A percentile compares a stretch with the other conserved stretches of the same genome.
These are phyloP conservation scores for Hamamelis virginiana DNA, from an alignment of 164 flowering plant species.

Conservation along the genomic window DNA sequence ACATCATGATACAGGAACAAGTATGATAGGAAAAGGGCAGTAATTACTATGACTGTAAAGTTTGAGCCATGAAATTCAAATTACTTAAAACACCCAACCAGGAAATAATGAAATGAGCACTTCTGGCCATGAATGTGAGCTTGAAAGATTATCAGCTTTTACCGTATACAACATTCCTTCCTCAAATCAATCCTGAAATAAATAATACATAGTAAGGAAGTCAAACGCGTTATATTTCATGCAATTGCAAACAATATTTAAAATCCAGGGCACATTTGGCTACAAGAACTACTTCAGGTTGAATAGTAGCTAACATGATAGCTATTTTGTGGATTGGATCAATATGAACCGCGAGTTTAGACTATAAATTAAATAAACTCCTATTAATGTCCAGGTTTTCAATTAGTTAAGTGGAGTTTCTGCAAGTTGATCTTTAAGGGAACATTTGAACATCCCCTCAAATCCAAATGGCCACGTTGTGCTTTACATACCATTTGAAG, in stretches of 20 bases:
- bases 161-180: neutral
- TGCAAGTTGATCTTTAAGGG: too few relatives aligned
- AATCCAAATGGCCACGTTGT: too few relatives aligned
- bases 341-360: too few relatives aligned
- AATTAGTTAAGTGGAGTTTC: too few relatives aligned
- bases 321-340: neutral
- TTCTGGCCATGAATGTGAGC: too few relatives aligned
- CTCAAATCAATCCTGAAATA: neutral
- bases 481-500: too few relatives aligned
- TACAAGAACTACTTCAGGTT: neutral
- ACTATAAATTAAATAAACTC: too few relatives aligned
- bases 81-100: neutral
- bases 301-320: neutral
- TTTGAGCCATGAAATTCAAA: neutral
- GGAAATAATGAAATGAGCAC: neutral
- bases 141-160: too few relatives aligned
- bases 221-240: neutral
- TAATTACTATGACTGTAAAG: neutral
- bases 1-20: conserved; percentile 26
- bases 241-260: neutral
- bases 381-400: too few relatives aligned
- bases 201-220: neutral
- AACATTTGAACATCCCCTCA: too few relatives aligned
- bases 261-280: neutral
- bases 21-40: neutral